Base-by-base conservation (phyloP, 148 eudicot species). In the Rhododendron ovatum region DNA sequence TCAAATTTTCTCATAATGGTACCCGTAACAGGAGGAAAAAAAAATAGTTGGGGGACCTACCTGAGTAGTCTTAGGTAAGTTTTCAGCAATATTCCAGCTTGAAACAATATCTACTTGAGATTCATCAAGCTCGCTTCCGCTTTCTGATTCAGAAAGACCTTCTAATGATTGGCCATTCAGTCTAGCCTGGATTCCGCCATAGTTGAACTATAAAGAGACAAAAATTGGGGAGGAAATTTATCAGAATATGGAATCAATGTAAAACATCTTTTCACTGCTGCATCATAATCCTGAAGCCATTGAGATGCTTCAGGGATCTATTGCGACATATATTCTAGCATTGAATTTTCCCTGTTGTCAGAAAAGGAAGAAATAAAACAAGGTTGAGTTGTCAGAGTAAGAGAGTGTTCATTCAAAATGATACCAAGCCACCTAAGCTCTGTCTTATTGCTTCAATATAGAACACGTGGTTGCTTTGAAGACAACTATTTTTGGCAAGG, bases 101-200 rank as follows among this genome's bases (percentile, higher is more conserved):
- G 98, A 92, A 85, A 97, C 93, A 78, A 95, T 93, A 59, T 94
- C 98, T 55, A 93, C 92, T 90, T 89, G 93, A 86, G 91, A 87
- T 84, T 91, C 92, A 76, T 86, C 89, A 85, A 86, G 84, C 75
- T 81, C 74, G 80, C 87, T 83, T 86, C 88, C 92, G 20, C 82
- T 57, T 80, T 88, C 83, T 74, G 85, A 86, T 79, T 88, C 83
- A 83, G 93, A 71, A 85, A 63, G 51, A 82, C 86, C 91, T 85
- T 92, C 89, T 45, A 92, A 83, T 83, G 90, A 83, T 87, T 84
- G 89, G 77, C 88, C 90, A 26, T 88, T 88, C 75, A 78, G 87
- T 90, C 87, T 93, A 82, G 96, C 98, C 89, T 92, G 99, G 89
- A 97, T 95, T 82, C 98, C 99, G 82, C 98, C 99, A 88, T 94